Percentiles rank a stretch among this genome's conserved stretches.
These are phyloP conservation scores for Dendrocalamus sinicus DNA, from an alignment of 176 grass and related monocot species.

Conservation along the genomic window DNA sequence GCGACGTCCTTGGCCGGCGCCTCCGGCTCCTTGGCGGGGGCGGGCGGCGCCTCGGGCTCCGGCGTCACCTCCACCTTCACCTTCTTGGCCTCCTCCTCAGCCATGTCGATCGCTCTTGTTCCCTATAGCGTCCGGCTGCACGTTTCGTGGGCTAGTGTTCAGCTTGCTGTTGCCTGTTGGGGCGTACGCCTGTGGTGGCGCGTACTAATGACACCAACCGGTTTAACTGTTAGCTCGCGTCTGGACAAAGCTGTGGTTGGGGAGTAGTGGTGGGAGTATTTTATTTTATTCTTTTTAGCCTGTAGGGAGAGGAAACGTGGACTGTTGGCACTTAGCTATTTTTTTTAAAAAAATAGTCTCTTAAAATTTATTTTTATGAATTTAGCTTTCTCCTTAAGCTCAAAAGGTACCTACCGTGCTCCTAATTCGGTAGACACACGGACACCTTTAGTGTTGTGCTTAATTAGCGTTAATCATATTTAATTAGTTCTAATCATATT, in stretches of 20 bases:
- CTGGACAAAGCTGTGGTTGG: slow-evolving; percentile 39
- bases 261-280: not conserved
- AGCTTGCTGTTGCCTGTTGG: slow-evolving; percentile 51
- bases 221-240: slow-evolving; percentile 21
- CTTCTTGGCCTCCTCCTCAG: slow-evolving; percentile 85
- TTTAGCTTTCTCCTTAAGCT: too few species aligned
- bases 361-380: too few species aligned
- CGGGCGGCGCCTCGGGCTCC: slow-evolving; percentile 47
- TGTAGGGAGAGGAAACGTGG: not conserved
- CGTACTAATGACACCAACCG: slow-evolving; percentile 38
- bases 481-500: too few species aligned
- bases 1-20: slow-evolving; percentile 74
- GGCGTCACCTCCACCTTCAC: slow-evolving; percentile 66
- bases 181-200: slow-evolving; percentile 1
- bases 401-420: too few species aligned
- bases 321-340: too few species aligned
- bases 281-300: not conserved
- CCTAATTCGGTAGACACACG: too few species aligned
- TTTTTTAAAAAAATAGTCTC: too few species aligned
- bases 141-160: not conserved
- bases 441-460: too few species aligned
- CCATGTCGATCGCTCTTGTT: slow-evolving; percentile 42
- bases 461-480: too few species aligned
- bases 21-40: slow-evolving; percentile 17
- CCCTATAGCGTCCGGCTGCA: not conserved